These are phyloP conservation scores for Malbranchea zuffiana DNA, from an alignment of 2,329 filamentous ascomycete species.

Conservation along the genomic window DNA sequence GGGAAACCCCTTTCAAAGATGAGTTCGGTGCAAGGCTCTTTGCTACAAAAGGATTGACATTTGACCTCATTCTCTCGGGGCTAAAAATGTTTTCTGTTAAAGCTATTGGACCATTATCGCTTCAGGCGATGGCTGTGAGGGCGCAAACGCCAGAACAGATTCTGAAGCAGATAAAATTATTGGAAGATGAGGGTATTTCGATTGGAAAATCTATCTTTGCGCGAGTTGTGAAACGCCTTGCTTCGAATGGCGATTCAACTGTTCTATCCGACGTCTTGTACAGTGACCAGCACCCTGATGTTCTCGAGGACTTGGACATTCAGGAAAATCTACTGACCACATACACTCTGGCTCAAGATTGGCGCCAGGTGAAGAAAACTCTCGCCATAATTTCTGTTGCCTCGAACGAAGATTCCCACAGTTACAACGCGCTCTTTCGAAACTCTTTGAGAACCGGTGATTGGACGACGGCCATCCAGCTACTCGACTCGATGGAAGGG, in stretches of 20 bases:
- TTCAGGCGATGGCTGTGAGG: conserved; percentile 66
- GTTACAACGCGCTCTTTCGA: conserved; percentile 32
- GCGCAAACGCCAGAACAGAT: conserved; percentile 48
- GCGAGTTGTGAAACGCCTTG: conserved; percentile 54
- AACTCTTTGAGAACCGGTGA: conserved; percentile 28
- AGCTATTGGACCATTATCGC: conserved; percentile 60
- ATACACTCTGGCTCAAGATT: conserved; percentile 43
- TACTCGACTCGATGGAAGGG: conserved; percentile 42
- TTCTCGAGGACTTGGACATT: conserved; percentile 44
- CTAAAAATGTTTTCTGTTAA: conserved; percentile 60
- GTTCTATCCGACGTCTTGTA: conserved; percentile 43
- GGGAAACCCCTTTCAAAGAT: conserved; percentile 49
- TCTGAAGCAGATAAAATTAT: conserved; percentile 46
- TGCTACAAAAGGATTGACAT: conserved; percentile 61
- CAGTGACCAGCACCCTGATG: conserved; percentile 56
- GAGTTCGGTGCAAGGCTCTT: conserved; percentile 68
- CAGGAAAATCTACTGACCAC: conserved; percentile 46
- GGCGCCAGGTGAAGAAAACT: conserved; percentile 44
- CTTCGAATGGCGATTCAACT: conserved; percentile 43
- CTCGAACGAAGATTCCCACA: conserved; percentile 21
- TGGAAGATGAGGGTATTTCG: conserved; percentile 53
- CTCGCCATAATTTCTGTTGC: conserved; percentile 42
- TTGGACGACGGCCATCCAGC: conserved; percentile 21
- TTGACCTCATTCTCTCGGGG: conserved; percentile 60
- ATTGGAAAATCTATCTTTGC: conserved; percentile 55